Conservation (phyloP, 208 protist genomes). For the Entamoeba dispar region DNA sequence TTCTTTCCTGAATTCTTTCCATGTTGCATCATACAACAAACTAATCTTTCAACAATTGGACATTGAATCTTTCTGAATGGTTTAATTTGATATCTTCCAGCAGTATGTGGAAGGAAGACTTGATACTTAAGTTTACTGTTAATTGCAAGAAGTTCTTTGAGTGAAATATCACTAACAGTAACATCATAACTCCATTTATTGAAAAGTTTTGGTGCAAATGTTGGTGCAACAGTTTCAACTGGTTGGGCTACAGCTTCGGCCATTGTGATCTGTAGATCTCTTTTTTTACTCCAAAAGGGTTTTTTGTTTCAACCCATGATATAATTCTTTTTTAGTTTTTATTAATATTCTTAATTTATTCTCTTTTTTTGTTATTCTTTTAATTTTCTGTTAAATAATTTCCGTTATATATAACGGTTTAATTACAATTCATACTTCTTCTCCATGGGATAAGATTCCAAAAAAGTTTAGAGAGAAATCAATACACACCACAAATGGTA, state of each 20-base stretch:
- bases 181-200: not conserved
- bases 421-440: too few species aligned
- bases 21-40: constrained; percentile 52
- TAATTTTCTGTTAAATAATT: too few species aligned
- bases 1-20: constrained; percentile 99
- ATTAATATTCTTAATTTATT: too few species aligned
- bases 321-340: too few species aligned
- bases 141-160: not conserved
- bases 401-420: too few species aligned
- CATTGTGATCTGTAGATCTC: too few species aligned
- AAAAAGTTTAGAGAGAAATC: too few species aligned
- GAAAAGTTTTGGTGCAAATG: not conserved
- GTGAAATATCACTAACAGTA: not conserved
- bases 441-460: too few species aligned
- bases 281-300: too few species aligned
- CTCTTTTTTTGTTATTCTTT: too few species aligned
- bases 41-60: constrained; percentile 65
- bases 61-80: constrained; percentile 93
- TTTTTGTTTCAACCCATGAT: too few species aligned
- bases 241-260: not conserved
- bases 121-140: not conserved
- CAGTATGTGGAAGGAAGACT: constrained; percentile 83
- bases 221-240: not conserved
- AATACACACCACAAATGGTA: too few species aligned
- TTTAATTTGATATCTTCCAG: constrained; percentile 81